These are phyloP conservation scores for Daedaleopsis sinensis DNA, from an alignment of 768 basidiomycete species.

Conservation along the genomic window DNA sequence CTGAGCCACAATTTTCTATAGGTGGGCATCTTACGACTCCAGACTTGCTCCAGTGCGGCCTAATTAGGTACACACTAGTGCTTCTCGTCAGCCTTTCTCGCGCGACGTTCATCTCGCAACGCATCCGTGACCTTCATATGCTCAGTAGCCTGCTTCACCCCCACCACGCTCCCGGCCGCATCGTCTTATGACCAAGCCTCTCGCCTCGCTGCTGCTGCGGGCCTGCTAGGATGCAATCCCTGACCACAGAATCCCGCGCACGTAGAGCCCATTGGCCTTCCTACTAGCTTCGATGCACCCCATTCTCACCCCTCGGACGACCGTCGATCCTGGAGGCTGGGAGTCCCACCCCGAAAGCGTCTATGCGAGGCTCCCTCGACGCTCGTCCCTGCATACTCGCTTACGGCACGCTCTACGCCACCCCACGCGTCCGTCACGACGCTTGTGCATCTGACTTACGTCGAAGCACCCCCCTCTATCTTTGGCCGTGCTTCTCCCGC, in stretches of 20 bases:
- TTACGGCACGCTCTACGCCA: neutral
- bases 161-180: neutral
- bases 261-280: neutral
- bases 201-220: neutral
- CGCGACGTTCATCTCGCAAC: neutral
- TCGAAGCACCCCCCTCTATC: conserved; percentile 2
- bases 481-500: neutral
- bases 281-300: neutral
- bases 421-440: neutral
- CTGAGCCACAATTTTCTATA: no score
- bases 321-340: neutral
- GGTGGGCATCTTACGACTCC: no score
- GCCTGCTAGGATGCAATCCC: neutral
- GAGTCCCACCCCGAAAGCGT: neutral
- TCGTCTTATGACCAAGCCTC: neutral
- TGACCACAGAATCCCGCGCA: neutral
- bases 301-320: neutral
- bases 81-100: neutral
- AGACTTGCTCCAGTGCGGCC: no score
- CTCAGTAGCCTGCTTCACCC: neutral
- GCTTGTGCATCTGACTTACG: conserved; percentile 6
- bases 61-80: neutral
- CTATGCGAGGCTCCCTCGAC: neutral
- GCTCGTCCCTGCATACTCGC: neutral
- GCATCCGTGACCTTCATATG: neutral